These are phyloP conservation scores for Botryotinia globosa DNA, from an alignment of 2,329 filamentous ascomycete genomes.

Conservation along the genomic window DNA sequence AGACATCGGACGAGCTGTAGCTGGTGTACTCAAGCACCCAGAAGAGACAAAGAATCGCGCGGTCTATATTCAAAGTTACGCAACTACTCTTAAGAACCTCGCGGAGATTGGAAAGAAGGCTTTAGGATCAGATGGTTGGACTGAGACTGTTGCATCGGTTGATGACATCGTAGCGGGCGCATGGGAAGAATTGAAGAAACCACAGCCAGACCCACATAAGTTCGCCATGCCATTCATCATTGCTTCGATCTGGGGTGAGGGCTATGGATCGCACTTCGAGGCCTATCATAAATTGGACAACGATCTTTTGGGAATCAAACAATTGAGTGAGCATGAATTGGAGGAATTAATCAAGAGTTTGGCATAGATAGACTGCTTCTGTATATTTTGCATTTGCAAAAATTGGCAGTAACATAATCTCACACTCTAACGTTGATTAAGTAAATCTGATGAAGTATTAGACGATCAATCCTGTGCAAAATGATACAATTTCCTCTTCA, in stretches of 20 bases:
- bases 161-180: slow-evolving; percentile 23
- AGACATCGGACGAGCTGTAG: slow-evolving; percentile 39
- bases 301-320: slow-evolving; percentile 66
- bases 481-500: not conserved
- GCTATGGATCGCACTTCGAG: slow-evolving; percentile 32
- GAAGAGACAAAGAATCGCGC: slow-evolving; percentile 31
- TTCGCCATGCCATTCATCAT: slow-evolving; percentile 23
- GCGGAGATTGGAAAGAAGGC: slow-evolving; percentile 26
- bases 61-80: slow-evolving; percentile 28
- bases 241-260: slow-evolving; percentile 38
- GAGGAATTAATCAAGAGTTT: slow-evolving; percentile 26
- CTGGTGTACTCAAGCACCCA: slow-evolving; percentile 39
- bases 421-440: not conserved
- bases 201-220: slow-evolving; percentile 23
- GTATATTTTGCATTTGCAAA: too few species aligned
- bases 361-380: not conserved
- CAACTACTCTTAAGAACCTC: slow-evolving; percentile 26
- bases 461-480: not conserved
- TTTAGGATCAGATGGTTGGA: slow-evolving; percentile 24
- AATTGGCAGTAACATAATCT: not conserved
- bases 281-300: slow-evolving; percentile 44
- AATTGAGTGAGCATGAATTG: slow-evolving; percentile 54
- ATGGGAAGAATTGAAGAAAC: slow-evolving; percentile 28
- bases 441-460: not conserved
- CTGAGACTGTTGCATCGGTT: slow-evolving; percentile 22